Evolutionary conservation across 2,329 filamentous ascomycete species (phyloP).

Genomic region (Aspergillus neoniger): DNA sequence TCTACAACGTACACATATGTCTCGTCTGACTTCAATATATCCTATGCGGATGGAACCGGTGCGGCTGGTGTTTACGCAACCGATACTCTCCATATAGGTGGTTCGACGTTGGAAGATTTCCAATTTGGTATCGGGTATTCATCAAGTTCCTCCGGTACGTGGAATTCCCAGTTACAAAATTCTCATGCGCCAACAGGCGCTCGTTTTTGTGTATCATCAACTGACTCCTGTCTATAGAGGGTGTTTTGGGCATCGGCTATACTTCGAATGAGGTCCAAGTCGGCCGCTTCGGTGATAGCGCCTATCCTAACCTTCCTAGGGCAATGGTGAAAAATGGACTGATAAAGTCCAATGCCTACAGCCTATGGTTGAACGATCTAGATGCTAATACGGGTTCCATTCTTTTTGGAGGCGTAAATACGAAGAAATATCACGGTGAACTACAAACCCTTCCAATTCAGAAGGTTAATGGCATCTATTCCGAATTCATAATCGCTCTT

Average conservation of each 20-base stretch:
- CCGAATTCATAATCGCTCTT: conserved; percentile 69
- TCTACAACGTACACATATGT: conserved; percentile 78
- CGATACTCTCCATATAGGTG: conserved; percentile 65
- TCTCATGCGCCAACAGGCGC: background rate
- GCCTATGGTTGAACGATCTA: conserved; percentile 74
- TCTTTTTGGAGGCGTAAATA: conserved; percentile 75
- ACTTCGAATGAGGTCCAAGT: conserved; percentile 67
- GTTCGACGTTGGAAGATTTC: conserved; percentile 51
- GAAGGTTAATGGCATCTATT: conserved; percentile 51
- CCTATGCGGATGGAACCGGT: conserved; percentile 79
- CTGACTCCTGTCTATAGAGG: conserved; percentile 50
- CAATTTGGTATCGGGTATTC: conserved; percentile 63
- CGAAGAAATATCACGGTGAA: conserved; percentile 62
- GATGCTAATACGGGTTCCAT: conserved; percentile 66
- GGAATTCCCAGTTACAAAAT: background rate
- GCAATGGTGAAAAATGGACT: conserved; percentile 62
- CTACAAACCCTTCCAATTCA: conserved; percentile 70
- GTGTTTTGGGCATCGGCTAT: conserved; percentile 86
- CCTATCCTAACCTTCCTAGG: conserved; percentile 70
- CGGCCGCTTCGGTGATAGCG: conserved; percentile 48
- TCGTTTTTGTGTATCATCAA: background rate
- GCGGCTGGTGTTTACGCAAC: conserved; percentile 77
- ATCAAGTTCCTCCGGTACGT: conserved; percentile 51
- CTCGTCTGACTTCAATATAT: conserved; percentile 79
- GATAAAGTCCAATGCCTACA: conserved; percentile 70